Evolutionary conservation across 1,139 yeast genomes (phyloP).

Genomic region (Candida tetrigidarum): DNA sequence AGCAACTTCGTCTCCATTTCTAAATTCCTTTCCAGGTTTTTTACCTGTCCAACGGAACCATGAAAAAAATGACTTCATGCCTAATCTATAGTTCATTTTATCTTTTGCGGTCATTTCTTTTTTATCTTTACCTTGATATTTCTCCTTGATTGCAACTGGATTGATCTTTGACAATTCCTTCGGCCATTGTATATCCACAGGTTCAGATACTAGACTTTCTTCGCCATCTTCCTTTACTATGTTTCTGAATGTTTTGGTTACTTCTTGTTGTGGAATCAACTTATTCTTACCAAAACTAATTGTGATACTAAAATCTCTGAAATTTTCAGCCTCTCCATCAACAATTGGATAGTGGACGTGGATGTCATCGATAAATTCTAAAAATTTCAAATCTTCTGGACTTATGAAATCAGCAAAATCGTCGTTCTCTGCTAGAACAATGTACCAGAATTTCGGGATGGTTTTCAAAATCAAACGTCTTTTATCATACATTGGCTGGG

Average conservation of each 20-base stretch:
- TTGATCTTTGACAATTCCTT: constrained; percentile 52
- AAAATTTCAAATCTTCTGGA: constrained; percentile 68
- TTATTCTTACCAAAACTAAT: constrained; percentile 46
- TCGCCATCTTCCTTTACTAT: constrained; percentile 52
- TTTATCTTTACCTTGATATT: constrained; percentile 33
- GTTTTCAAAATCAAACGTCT: constrained; percentile 49
- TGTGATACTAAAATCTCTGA: constrained; percentile 59
- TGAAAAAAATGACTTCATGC: constrained; percentile 76
- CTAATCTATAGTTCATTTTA: constrained; percentile 63
- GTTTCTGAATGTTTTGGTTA: constrained; percentile 56
- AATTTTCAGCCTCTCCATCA: constrained; percentile 33
- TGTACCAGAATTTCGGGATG: constrained; percentile 77
- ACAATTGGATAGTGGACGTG: constrained; percentile 53
- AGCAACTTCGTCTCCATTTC: constrained; percentile 73
- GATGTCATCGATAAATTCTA: constrained; percentile 63
- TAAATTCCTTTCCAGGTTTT: constrained; percentile 73
- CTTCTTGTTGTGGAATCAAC: constrained; percentile 51
- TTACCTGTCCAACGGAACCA: constrained; percentile 79
- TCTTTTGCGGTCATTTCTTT: constrained; percentile 48
- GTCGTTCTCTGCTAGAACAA: constrained; percentile 73
- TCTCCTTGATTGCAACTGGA: constrained; percentile 50
- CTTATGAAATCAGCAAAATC: constrained; percentile 74
- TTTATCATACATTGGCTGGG: constrained; percentile 53
- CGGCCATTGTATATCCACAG: constrained; percentile 65
- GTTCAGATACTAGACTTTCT: constrained; percentile 53